Base-by-base conservation (phyloP, 495 filamentous ascomycete genomes). In the Podospora australis region DNA sequence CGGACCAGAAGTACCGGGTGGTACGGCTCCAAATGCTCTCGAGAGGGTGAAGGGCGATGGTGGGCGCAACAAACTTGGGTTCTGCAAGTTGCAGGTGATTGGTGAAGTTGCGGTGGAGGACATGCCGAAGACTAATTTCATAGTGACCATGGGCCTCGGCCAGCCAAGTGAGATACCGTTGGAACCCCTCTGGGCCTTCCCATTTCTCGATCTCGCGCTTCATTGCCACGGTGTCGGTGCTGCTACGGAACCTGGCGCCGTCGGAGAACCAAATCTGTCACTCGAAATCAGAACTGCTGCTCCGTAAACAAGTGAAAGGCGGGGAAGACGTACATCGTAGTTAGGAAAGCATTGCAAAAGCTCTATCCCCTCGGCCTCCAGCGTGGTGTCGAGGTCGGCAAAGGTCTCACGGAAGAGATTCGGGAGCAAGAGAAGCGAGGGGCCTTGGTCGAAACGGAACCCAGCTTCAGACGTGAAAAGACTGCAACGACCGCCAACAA, bases 401-500 rank as follows among this genome's bases (percentile, higher is more conserved):
- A 84, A 87, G 11, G 77, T 71, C 58, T 81, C 77, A 17, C 69
- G 67, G 68, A 86, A 87, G 36, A 85, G 67, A 39, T 71, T 72
- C 4, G 82, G 83, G 23, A 87, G 79, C 4, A 87, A 67, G 2
- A 87, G 74, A 4, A 87, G 71, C 0, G 81, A 85, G 0, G 83
- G 83, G 0, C 83, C 83, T 70, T 84, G 81, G 58, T 87, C 83
- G 67, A 86, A 86, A 19, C 83, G 75, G 54, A 79, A 79, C 7
- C 50, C 50, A 23, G 74, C 78, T 44, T 74, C 62, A 46, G 74
- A 64, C 20, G 67, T 58, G 36, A 85, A 65, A 21, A 86, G 57
- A 21, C 73, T 78, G 60, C 83, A 87, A 32, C 83, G 64, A 0
- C 83, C 82, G 34, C 83, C 83, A 0, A 79, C 78, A 62, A 81